These are phyloP conservation scores for Helminthosporium solani DNA, from an alignment of 2,329 filamentous ascomycete genomes.

Conservation along the genomic window DNA sequence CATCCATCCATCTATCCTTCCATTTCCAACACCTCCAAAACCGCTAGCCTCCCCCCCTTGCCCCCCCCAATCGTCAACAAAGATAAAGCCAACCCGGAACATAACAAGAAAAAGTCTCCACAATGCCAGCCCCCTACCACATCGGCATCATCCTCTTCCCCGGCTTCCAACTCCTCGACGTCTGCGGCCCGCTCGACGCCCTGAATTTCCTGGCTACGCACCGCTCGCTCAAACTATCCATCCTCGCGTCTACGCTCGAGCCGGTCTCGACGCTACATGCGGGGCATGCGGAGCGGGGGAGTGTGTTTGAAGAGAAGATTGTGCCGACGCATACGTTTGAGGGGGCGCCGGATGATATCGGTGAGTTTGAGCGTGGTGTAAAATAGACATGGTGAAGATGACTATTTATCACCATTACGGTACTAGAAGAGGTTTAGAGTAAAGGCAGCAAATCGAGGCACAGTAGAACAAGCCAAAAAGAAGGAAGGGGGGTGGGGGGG, in stretches of 20 bases:
- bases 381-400: too few species aligned
- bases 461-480: too few species aligned
- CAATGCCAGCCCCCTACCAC: constrained; percentile 22
- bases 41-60: not conserved
- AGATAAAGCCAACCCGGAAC: not conserved
- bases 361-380: too few species aligned
- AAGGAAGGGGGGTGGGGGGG: constrained; percentile 32
- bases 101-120: not conserved
- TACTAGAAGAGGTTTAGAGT: too few species aligned
- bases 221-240: constrained; percentile 29
- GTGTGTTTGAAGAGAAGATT: constrained; percentile 40
- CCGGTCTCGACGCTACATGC: constrained; percentile 35
- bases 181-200: constrained; percentile 50
- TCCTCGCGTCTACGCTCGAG: constrained; percentile 36
- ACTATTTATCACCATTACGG: too few species aligned
- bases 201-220: constrained; percentile 42
- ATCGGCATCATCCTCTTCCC: constrained; percentile 39
- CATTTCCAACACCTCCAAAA: too few species aligned
- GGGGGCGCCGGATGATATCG: constrained; percentile 51
- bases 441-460: too few species aligned
- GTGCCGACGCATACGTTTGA: constrained; percentile 59
- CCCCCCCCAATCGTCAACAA: not conserved
- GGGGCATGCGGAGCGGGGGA: constrained; percentile 13
- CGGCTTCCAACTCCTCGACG: constrained; percentile 43
- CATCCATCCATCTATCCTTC: too few species aligned